These are phyloP conservation scores for Albophoma yamanashiensis DNA, from an alignment of 2,329 filamentous ascomycete species.

Conservation along the genomic window DNA sequence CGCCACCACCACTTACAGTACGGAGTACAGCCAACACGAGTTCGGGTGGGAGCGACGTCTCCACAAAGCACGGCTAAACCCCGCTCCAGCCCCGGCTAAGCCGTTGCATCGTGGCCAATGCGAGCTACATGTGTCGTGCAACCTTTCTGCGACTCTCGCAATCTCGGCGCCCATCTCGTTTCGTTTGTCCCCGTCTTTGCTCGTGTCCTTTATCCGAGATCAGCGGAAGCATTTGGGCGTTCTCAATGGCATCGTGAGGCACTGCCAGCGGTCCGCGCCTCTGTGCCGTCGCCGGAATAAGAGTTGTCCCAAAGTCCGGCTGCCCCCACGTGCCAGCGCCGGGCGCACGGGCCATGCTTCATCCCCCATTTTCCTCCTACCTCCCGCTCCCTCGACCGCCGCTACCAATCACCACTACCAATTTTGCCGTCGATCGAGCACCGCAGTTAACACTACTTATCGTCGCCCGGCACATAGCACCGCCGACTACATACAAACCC, in stretches of 20 bases:
- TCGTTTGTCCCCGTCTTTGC: background rate
- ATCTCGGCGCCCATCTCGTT: background rate
- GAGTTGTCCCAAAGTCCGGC: conserved; percentile 5
- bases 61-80: conserved; percentile 14
- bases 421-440: conserved; percentile 26
- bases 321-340: background rate
- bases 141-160: background rate
- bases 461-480: conserved; percentile 6
- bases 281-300: conserved; percentile 4
- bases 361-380: conserved; percentile 11
- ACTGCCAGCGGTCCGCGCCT: background rate
- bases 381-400: conserved; percentile 7
- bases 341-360: conserved; percentile 16
- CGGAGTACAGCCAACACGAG: no score
- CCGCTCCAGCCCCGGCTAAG: conserved; percentile 18
- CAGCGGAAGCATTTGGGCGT: background rate
- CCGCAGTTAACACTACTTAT: conserved; percentile 24
- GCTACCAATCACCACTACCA: conserved; percentile 28
- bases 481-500: background rate
- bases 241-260: background rate
- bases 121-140: background rate
- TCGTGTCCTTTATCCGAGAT: background rate
- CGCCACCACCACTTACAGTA: background rate
- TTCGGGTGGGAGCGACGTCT: background rate
- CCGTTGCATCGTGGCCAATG: conserved; percentile 6